Evolutionary conservation across 2,329 filamentous ascomycete genomes (phyloP).

Genomic region (Fusarium nematophilum): DNA sequence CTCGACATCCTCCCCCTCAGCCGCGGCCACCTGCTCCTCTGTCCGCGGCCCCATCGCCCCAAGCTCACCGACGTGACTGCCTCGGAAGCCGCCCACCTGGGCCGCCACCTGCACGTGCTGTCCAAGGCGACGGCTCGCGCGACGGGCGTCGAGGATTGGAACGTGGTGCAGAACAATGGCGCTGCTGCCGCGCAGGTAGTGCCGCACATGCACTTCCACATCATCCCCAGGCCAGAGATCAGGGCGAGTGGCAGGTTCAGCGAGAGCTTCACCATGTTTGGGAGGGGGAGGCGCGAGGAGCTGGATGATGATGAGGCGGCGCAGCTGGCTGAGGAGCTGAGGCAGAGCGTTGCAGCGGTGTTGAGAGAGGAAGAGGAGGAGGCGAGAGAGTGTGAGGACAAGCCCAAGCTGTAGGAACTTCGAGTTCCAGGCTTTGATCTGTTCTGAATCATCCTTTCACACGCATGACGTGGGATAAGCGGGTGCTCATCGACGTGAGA

Average conservation of each 20-base stretch:
- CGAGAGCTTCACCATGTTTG: slow-evolving; percentile 86
- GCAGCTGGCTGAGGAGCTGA: slow-evolving; percentile 66
- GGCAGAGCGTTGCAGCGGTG: slow-evolving; percentile 61
- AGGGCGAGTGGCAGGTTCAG: slow-evolving; percentile 63
- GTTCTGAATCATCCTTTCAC: too few species aligned
- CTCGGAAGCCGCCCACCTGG: slow-evolving; percentile 73
- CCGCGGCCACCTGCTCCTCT: slow-evolving; percentile 84
- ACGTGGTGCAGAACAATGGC: slow-evolving; percentile 96
- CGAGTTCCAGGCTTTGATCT: too few species aligned
- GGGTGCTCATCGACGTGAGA: too few species aligned
- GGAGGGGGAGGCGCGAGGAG: slow-evolving; percentile 76
- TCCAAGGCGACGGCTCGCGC: slow-evolving; percentile 76
- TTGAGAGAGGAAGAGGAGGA: slow-evolving; percentile 55
- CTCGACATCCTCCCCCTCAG: slow-evolving; percentile 93
- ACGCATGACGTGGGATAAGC: too few species aligned
- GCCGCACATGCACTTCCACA: slow-evolving; percentile 92
- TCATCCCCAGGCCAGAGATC: slow-evolving; percentile 85
- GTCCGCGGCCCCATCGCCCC: slow-evolving; percentile 79
- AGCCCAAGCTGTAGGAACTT: slow-evolving; percentile 53
- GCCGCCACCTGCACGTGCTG: slow-evolving; percentile 75
- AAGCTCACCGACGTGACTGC: slow-evolving; percentile 79
- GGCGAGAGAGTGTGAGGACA: slow-evolving; percentile 32
- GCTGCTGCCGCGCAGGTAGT: slow-evolving; percentile 91
- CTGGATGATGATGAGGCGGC: slow-evolving; percentile 80
- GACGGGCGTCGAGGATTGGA: slow-evolving; percentile 86